A percentile compares a stretch with the other conserved stretches of the same genome.
These are phyloP conservation scores for Thecaphora thlaspeos DNA, from an alignment of 1,284 basidiomycete genomes.

Conservation along the genomic window DNA sequence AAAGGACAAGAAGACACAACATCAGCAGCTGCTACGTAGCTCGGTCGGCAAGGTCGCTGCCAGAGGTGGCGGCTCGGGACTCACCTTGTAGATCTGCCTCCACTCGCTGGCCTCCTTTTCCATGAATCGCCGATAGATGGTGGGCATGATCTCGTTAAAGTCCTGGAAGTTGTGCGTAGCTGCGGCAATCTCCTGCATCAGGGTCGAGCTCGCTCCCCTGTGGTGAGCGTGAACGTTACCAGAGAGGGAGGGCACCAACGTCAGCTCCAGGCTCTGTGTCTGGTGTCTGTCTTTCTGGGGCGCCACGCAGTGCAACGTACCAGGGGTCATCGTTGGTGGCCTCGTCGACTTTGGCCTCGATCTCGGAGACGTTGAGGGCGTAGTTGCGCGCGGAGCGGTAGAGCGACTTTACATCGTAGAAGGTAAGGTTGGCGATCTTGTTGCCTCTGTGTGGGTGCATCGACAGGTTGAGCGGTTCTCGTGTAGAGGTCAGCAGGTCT, in stretches of 20 bases:
- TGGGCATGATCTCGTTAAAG: slow-evolving; percentile 99
- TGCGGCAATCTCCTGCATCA: slow-evolving; percentile 98
- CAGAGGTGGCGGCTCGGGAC: too few species aligned
- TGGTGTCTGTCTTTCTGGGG: too few species aligned
- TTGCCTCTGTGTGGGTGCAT: slow-evolving; percentile 33
- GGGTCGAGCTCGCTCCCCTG: slow-evolving; percentile 94
- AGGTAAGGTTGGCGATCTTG: slow-evolving; percentile 54
- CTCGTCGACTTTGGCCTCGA: slow-evolving; percentile 94
- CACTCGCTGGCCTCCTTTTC: slow-evolving; percentile 97
- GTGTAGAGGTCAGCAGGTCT: neutral
- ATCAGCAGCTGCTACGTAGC: too few species aligned
- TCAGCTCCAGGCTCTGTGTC: too few species aligned
- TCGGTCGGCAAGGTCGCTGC: too few species aligned
- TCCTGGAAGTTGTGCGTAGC: slow-evolving; percentile 94
- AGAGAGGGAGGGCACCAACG: too few species aligned
- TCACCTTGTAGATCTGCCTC: slow-evolving; percentile 93
- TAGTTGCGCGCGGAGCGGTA: slow-evolving; percentile 56
- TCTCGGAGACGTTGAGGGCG: slow-evolving; percentile 92
- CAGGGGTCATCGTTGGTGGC: slow-evolving; percentile 98
- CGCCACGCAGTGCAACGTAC: slow-evolving; percentile 64
- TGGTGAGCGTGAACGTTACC: too few species aligned
- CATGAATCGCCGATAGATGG: slow-evolving; percentile 76
- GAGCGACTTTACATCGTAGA: slow-evolving; percentile 55
- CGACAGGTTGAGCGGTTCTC: slow-evolving; percentile 1
- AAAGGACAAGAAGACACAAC: too few species aligned